Evolutionary conservation across 345 rosid species (phyloP), one percentile per base, ranked within the genome.

Genomic region (Eutrema heterophyllum): DNA sequence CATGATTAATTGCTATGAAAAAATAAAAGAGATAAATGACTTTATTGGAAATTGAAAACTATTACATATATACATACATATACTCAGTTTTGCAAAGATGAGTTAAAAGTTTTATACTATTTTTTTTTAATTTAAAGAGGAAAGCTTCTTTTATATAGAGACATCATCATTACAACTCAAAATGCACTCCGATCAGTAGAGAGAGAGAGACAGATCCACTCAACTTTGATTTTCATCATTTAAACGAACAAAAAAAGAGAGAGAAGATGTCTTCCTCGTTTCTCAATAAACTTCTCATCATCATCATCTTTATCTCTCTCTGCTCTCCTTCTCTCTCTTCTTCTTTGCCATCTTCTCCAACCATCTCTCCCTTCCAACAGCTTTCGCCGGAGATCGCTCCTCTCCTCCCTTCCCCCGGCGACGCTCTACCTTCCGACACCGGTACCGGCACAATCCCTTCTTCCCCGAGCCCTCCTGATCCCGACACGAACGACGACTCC

Each of bases 381-480:
- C 55, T 89, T 54, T 84, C 97, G 0, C 97, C 97, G 1, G 96
- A 92, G 43, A 83, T 92, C 33, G 85, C 92, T 75, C 92, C 97
- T 4, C 83, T 92, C 4, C 74, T 86, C 70, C 97, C 97, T 46
- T 85, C 96, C 54, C 87, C 89, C 0, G 93, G 96, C 0, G 84
- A 80, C 14, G 64, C 50, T 24, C 15, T 75, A 33, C 89, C 92
- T 7, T 60, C 90, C 6, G 71, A 78, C 6, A 58, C 9, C 64
- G 84, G 76, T n/a, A 68, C 86, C 1, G 85, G 89, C 74, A 89
- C 92, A 56, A 88, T 92, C 73, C 94, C 96, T 9, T 81, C 96
- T 64, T 83, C 69, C 39, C 96, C 85, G 12, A 92, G 96, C 83
- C 94, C 97, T 3, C 96, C 98, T 11, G 86, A 92, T 76, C 98